Evolutionary conservation across 441 rosid genomes (phyloP), one percentile per base, ranked within the genome.

Genomic region (Corymbia calophylla): DNA sequence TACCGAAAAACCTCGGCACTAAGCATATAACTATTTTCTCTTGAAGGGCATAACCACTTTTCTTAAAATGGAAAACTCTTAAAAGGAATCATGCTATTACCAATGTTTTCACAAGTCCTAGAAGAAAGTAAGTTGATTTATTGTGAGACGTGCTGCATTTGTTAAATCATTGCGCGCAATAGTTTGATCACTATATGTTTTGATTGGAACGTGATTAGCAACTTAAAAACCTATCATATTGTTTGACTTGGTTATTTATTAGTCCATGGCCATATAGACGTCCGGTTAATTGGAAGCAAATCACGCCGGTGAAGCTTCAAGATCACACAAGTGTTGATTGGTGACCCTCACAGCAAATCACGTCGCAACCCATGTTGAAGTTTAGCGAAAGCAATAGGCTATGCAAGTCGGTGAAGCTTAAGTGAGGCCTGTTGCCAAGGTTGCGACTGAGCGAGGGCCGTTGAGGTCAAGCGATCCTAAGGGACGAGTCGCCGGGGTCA

Each of bases 1-100:
- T 92, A 88, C 93, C 93, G 93, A 93, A 94, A 93, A 91, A 60
- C 23, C 51, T 8, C 29, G 19, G 60, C 47, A 86, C 19, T 55
- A 13, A 48, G 31, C 80, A 68, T 16, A 39, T 29, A 60, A 60
- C 31, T 60, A 73, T 21, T 73, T 73, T 73, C 49, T 39, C n/a
- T 73, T 6, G 82, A 73, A 39, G 84, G 84, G 84, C 84, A 7
- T 21, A 73, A 39, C 10, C 82, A 25, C 82, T 39, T 39, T 73
- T 16, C 84, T 27, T 77, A 77, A 77, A 77, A 44, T 23, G 51
- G 82, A 44, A 77, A 44, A 23, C 18, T 77, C 51, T 44, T 77
- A 3, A 44, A 44, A 77, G 23, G n/a, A 23, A 47, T 44, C 29
- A 77, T 77, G 51, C n/a, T 44, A 77, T 44, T 25, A 44, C 51